A percentile compares a stretch with the other conserved stretches of the same genome.
Conservation (phyloP, 345 rosid genomes). For the Rhizophora apiculata region DNA sequence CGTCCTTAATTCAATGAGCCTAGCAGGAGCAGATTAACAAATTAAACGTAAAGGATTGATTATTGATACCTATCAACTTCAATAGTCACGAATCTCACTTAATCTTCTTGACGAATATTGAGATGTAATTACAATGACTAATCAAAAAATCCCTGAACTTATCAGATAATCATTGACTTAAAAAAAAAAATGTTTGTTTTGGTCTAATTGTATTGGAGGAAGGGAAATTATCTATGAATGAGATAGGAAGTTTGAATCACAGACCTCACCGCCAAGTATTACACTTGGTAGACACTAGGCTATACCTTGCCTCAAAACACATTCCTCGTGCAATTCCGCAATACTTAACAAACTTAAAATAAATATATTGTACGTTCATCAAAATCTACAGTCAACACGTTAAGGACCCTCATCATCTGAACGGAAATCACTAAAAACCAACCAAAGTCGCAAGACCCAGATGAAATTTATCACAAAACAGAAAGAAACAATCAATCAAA, state of each 20-base stretch:
- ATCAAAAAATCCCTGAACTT: not conserved
- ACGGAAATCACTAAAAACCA: not conserved
- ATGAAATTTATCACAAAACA: constrained; percentile 12
- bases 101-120: not conserved
- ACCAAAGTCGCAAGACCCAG: constrained; percentile 27
- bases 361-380: not conserved
- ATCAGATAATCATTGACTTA: not conserved
- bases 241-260: too few species aligned
- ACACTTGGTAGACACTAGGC: too few species aligned
- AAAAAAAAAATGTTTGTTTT: not conserved
- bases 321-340: not conserved
- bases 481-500: constrained; percentile 9
- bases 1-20: too few species aligned
- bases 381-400: constrained; percentile 9
- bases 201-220: too few species aligned
- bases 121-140: not conserved
- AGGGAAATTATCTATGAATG: too few species aligned
- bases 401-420: not conserved
- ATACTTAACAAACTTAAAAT: not conserved
- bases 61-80: not conserved
- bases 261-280: too few species aligned
- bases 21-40: not conserved
- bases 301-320: not conserved
- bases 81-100: not conserved
- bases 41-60: not conserved